Evolutionary conservation across 2,329 filamentous ascomycete genomes (phyloP).

Genomic region (Mycosphaerelloides madeirae): DNA sequence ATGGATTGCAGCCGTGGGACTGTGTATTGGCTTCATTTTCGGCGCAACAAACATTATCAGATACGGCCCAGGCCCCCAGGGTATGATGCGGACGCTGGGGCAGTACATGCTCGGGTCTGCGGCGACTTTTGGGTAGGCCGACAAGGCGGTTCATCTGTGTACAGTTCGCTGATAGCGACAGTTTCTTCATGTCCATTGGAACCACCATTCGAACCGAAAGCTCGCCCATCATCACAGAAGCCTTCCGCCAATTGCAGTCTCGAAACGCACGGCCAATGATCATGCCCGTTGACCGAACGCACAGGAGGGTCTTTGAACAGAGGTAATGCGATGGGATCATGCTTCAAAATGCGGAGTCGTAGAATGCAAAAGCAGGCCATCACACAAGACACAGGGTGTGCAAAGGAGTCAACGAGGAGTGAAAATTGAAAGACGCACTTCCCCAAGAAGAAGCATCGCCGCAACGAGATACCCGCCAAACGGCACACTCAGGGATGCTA

Average conservation of each 20-base stretch:
- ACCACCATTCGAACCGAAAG: conserved; percentile 92
- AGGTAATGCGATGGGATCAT: too few species aligned
- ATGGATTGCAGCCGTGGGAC: conserved; percentile 67
- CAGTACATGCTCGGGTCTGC: conserved; percentile 97
- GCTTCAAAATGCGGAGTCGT: too few species aligned
- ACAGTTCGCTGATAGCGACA: conserved; percentile 25
- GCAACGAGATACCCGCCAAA: too few species aligned
- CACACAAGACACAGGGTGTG: too few species aligned
- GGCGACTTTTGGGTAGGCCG: conserved; percentile 91
- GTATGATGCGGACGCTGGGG: conserved; percentile 87
- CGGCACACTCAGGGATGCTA: too few species aligned
- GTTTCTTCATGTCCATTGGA: conserved; percentile 98
- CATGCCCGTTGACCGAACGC: conserved; percentile 43
- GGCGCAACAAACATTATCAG: conserved; percentile 89
- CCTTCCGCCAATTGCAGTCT: conserved; percentile 66
- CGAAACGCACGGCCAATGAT: conserved; percentile 64
- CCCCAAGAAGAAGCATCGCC: too few species aligned
- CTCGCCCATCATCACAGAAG: conserved; percentile 67
- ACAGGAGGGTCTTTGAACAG: conserved; percentile 4
- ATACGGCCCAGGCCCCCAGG: conserved; percentile 88
- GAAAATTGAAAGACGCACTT: too few species aligned
- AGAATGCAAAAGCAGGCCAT: too few species aligned
- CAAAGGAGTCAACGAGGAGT: too few species aligned
- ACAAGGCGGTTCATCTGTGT: conserved; percentile 2
- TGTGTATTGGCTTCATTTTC: conserved; percentile 97